These are phyloP conservation scores for Purpureocillium takamizusanense DNA, from an alignment of 2,329 filamentous ascomycete species.

Conservation along the genomic window DNA sequence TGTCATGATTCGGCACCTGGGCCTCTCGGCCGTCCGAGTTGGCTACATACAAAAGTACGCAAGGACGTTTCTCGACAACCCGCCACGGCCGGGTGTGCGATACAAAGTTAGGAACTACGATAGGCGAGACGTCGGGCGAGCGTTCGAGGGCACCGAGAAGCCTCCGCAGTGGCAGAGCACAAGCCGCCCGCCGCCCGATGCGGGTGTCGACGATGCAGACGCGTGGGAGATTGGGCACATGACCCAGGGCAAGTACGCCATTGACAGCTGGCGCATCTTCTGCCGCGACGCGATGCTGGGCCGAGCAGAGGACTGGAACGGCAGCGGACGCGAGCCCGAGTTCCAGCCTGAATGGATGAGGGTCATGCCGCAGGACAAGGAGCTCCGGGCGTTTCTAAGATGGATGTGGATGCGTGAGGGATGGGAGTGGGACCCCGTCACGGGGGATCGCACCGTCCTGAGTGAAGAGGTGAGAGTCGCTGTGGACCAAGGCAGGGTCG, in stretches of 20 bases:
- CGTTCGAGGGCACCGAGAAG: background rate
- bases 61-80: conserved; percentile 53
- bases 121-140: conserved; percentile 18
- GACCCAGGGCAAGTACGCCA: conserved; percentile 71
- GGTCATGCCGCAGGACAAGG: conserved; percentile 75
- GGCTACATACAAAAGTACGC: conserved; percentile 62
- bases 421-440: conserved; percentile 68
- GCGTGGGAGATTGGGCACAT: conserved; percentile 82
- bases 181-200: background rate
- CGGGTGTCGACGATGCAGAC: conserved; percentile 15
- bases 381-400: conserved; percentile 73
- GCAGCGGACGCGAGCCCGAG: conserved; percentile 35
- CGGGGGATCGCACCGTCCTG: conserved; percentile 52
- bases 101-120: conserved; percentile 43
- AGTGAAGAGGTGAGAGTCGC: conserved; percentile 42
- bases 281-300: conserved; percentile 71
- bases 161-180: background rate
- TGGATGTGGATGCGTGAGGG: conserved; percentile 93
- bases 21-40: conserved; percentile 60
- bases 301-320: conserved; percentile 57
- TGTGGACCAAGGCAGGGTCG: conserved; percentile 48
- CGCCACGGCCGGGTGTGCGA: conserved; percentile 50
- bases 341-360: conserved; percentile 90
- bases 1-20: conserved; percentile 58
- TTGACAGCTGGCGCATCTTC: conserved; percentile 91